Evolutionary conservation across 257 asterid genomes (phyloP), one percentile per base, ranked within the genome.

Genomic region (Lycium barbarum): DNA sequence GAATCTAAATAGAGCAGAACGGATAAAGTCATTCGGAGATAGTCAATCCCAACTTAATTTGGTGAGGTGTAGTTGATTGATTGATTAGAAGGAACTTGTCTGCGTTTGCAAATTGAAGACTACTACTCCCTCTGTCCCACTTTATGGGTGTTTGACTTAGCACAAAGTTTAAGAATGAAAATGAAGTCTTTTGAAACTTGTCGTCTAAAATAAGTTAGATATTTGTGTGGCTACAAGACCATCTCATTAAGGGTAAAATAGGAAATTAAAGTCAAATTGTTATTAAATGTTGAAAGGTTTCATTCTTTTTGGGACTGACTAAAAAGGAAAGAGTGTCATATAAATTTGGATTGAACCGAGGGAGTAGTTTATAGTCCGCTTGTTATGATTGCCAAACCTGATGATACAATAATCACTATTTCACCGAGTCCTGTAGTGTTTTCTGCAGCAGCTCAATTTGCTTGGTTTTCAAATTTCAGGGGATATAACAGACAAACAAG

Each of bases 401-500:
- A 63, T 63, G 71, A 63, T 26, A 26, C 71, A 65, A 9, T 66
- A 10, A 33, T 66, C 65, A 61, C 36, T n/a, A 61, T 20, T 38
- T 14, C 7, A 68, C 13, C 0, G 26, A 20, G 12, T 47, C 7
- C 18, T 66, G 14, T 65, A 65, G 45, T 26, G 73, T 11, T 76
- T 76, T 22, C 81, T 47, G 45, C 14, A 47, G 81, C 59, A 10
- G 57, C 58, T 22, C 7, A 47, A 20, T 47, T 73, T 47, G 5
- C 72, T 84, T 49, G 66, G 26, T 81, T 43, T 83, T 17, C 76
- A 54, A 40, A 40, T 49, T 78, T 58, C 83, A 96, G 99, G 99
- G 79, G 95, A 94, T 89, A 89, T 96, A 88, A 84, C 93, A 35
- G 65, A 71, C 86, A 93, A 89, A 83, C 88, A 89, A 84, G 95